phyloP scores from a whole-genome alignment of 1,284 basidiomycete species.

The Rhodotorula sp. region DNA sequence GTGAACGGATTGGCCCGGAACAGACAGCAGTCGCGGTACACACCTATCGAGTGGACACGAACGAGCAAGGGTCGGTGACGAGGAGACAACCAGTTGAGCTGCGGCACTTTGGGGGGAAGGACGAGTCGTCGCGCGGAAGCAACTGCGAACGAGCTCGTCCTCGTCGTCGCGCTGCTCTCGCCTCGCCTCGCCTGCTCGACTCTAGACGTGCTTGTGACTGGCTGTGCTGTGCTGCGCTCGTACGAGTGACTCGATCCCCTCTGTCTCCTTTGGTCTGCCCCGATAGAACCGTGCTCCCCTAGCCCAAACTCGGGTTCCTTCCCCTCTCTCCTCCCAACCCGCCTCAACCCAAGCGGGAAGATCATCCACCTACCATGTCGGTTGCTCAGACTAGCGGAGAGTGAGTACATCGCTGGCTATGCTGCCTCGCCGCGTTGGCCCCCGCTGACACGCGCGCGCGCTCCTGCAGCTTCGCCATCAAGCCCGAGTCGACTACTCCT shows the following conservation, averaged over 20 bases:
- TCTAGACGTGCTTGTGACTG: no score
- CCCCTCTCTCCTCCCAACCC: not conserved
- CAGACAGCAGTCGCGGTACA: not conserved
- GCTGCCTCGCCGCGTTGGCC: not conserved
- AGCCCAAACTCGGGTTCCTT: not conserved
- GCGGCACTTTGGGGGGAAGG: not conserved
- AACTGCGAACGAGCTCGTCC: not conserved
- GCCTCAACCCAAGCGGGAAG: constrained; percentile 21
- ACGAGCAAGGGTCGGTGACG: not conserved
- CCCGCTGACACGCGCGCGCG: not conserved
- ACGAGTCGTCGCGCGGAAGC: not conserved
- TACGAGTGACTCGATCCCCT: not conserved
- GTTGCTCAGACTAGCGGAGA: constrained; percentile 22
- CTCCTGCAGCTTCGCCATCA: constrained; percentile 49
- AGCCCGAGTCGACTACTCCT: constrained; percentile 50
- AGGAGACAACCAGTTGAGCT: not conserved
- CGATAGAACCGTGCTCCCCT: not conserved
- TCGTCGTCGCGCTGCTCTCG: not conserved
- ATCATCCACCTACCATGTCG: constrained; percentile 20
- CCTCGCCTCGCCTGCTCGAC: not conserved
- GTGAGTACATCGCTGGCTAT: constrained; percentile 9
- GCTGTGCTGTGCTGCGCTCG: not conserved
- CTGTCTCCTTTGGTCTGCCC: not conserved
- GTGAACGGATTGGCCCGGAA: not conserved
- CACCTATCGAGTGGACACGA: not conserved